Percentiles rank a stretch among this genome's conserved stretches.
Evolutionary conservation across 352 stramenopile species (phyloP).

Genomic region (Phytophthora pisi): DNA sequence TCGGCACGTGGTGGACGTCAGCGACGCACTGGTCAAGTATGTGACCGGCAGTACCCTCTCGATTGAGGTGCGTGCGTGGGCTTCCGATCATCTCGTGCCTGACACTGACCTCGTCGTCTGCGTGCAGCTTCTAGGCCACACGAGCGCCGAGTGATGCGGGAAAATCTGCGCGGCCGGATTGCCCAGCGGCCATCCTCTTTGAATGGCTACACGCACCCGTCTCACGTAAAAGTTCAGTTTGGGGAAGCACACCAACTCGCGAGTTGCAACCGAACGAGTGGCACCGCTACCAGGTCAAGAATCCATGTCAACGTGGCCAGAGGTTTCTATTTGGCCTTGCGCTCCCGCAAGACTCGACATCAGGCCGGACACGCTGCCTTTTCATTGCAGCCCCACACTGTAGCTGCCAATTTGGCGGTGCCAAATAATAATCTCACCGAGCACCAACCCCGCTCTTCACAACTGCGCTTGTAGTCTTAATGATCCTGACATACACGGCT

Average conservation of each 20-base stretch:
- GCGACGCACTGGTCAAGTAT: constrained; percentile 57
- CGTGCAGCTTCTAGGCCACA: constrained; percentile 28
- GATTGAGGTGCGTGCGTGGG: constrained; percentile 44
- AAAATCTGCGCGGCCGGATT: background rate
- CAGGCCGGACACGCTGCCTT: too few species aligned
- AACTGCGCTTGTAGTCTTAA: too few species aligned
- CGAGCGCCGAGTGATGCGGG: constrained; percentile 15
- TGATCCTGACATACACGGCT: too few species aligned
- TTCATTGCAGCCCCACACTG: too few species aligned
- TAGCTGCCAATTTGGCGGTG: too few species aligned
- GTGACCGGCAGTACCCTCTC: constrained; percentile 45
- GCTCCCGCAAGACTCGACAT: too few species aligned
- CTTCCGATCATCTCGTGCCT: constrained; percentile 1
- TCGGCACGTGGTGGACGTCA: constrained; percentile 56
- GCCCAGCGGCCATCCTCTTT: background rate
- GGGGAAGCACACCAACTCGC: background rate
- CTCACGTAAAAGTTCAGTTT: background rate
- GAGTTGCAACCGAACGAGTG: too few species aligned
- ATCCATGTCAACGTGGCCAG: too few species aligned
- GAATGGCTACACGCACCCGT: constrained; percentile 15
- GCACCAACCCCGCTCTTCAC: too few species aligned
- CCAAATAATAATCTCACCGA: too few species aligned
- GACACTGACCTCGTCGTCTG: constrained; percentile 8
- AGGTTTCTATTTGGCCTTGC: too few species aligned
- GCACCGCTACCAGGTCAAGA: too few species aligned